Base-by-base conservation (phyloP, 2,329 filamentous ascomycete species). In the Exophiala phaeomuriformis region DNA sequence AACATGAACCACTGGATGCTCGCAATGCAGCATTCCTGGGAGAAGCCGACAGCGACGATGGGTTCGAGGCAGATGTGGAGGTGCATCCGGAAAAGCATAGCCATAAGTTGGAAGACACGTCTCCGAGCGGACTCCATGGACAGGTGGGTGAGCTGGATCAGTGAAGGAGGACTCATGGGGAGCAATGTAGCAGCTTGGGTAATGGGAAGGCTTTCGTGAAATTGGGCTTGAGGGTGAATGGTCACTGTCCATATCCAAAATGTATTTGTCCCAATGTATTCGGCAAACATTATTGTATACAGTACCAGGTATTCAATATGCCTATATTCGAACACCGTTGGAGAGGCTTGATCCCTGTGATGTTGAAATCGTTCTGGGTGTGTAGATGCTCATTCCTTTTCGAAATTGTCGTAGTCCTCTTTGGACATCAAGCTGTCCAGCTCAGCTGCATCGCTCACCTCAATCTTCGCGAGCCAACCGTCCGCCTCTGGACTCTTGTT, bases 381-480 rank as follows among this genome's bases (percentile, higher is more conserved):
- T 4, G 9, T 39, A 12, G 39, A 4, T 32, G 9, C 32, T 55
- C 47, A 59, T 42, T 59, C 57, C 47, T 59, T 59, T 44, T 59
- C 87, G 68, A 90, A 90, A 37, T 77, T 76, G 74, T 84, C 84
- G 75, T 98, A 97, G 60, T 81, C 83, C 65, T 84, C 81, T 57
- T 75, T 77, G 66, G 83, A 84, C 87, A 97, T 88, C 67, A 96
- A 75, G 7, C 68, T 72, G 59, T 94, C 86, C 62, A 90, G 69
- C 72, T 93, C 85, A 68, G 80, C 76, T 59, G 74, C 69, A 68
- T 89, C 86, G 59, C 75, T 77, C 46, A 97, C 77, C 72, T 87
- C 78, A 58, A 97, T 83, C 81, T 88, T 91, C 52, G 86, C 90
- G 68, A 98, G 86, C 93, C 93, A 98, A 60, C 88, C 91, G 52